Conservation (phyloP, 2,329 filamentous ascomycete species). For the Sporothrix sp. region DNA sequence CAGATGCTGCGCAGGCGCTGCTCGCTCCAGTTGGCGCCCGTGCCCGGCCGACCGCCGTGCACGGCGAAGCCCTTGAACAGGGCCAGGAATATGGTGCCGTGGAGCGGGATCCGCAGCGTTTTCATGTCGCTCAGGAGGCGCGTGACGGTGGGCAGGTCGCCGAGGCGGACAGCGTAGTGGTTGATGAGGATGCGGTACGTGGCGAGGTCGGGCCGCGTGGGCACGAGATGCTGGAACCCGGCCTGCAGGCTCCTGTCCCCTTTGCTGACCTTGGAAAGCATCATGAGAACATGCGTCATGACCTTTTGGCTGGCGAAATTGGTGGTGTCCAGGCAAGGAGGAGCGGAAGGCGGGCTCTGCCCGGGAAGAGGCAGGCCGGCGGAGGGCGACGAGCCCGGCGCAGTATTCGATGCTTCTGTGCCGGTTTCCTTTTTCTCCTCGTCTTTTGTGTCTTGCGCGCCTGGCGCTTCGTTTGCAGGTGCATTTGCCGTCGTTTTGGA, state of each 20-base stretch:
- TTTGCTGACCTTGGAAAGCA: constrained; percentile 46
- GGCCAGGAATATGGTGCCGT: constrained; percentile 68
- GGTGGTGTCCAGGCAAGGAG: background rate
- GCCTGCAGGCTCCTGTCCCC: constrained; percentile 44
- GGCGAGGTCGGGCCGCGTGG: constrained; percentile 61
- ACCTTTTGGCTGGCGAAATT: constrained; percentile 39
- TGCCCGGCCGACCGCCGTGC: constrained; percentile 54
- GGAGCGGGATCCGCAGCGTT: constrained; percentile 53
- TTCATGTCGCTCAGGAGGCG: constrained; percentile 75
- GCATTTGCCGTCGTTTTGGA: background rate
- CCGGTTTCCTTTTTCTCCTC: background rate
- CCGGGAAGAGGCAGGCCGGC: background rate
- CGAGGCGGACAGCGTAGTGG: constrained; percentile 58
- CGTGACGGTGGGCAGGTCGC: constrained; percentile 61
- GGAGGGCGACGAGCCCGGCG: background rate
- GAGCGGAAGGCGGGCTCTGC: background rate
- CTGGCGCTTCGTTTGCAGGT: background rate
- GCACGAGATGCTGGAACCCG: constrained; percentile 49
- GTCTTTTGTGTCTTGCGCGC: background rate
- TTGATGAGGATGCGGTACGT: constrained; percentile 75
- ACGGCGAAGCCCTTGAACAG: constrained; percentile 73
- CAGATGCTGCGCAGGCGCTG: constrained; percentile 59
- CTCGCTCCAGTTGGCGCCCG: constrained; percentile 60
- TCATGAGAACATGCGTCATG: constrained; percentile 47
- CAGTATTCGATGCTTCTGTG: background rate